phyloP scores from a whole-genome alignment of 768 basidiomycete species.

The Jaapia argillacea region DNA sequence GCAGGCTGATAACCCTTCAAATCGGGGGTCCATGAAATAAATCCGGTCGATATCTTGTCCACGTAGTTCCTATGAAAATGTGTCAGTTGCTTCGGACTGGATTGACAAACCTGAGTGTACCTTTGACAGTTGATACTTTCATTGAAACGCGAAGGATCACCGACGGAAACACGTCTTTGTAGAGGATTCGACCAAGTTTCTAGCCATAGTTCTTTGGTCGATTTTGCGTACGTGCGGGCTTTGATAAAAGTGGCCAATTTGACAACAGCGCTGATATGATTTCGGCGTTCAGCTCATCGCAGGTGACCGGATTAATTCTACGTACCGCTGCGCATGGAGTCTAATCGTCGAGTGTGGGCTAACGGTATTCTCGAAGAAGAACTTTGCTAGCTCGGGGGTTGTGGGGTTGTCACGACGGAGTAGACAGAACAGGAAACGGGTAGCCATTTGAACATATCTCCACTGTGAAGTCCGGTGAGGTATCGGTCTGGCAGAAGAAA shows the following conservation, averaged over 20 bases:
- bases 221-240: constrained; percentile 61
- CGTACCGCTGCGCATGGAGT: constrained; percentile 52
- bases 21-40: constrained; percentile 59
- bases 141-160: no score
- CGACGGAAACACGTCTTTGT: constrained; percentile 31
- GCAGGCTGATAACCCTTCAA: constrained; percentile 50
- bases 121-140: no score
- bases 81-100: no score
- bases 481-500: constrained; percentile 2
- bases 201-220: constrained; percentile 59
- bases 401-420: constrained; percentile 53
- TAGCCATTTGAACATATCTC: constrained; percentile 71
- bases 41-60: constrained; percentile 73
- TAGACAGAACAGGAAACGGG: constrained; percentile 48
- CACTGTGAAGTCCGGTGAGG: constrained; percentile 35
- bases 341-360: constrained; percentile 68
- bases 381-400: constrained; percentile 41
- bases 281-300: background rate
- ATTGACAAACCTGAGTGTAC: no score
- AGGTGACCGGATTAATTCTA: constrained; percentile 1
- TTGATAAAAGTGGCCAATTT: constrained; percentile 63
- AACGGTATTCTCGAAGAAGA: constrained; percentile 56
- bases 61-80: no score
- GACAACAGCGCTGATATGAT: constrained; percentile 43
- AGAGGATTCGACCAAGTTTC: constrained; percentile 65